Evolutionary conservation across 768 basidiomycete genomes (phyloP), one percentile per base, ranked within the genome.

Genomic region (Imleria badia): DNA sequence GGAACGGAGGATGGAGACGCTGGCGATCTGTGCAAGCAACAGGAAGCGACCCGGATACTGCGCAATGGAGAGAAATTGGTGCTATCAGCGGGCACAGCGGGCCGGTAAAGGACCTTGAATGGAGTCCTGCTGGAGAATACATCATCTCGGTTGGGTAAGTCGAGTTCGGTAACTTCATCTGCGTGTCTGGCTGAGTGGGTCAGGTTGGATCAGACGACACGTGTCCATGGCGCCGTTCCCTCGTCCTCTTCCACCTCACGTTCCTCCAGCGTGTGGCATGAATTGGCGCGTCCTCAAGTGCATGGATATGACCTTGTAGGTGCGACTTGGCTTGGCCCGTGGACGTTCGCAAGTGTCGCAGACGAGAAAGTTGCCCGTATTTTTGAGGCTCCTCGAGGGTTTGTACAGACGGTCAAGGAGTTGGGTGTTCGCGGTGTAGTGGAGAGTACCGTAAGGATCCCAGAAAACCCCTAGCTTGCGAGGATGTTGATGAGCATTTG

Each of bases 341-440:
- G 94, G 43, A 84, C 81, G 30, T 96, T 98, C 66, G 87, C 86
- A 19, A 95, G 91, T 61, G 86, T 94, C 43, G 94, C 94, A 11
- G 97, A 99, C 64, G 97, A 99, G 72, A 98, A 98, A 71, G 94
- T 98, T 12, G 84, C 85, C 13, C 83, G 97, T 39, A 84, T 98
- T 1, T 99, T 99, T 58, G 94, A 94, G 66, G 94, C 95, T 10
- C 91, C 97, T 7, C 79, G 78, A 19, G 80, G 81, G 5, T 98
- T 98, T 63, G 81, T 95, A 3, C 76, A 84, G 30, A 73, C 81
- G 12, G 66, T 87, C n/a, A 77, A 80, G 51, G 73, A 63, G 44
- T 76, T 85, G 52, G 79, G 63, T 42, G 77, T 81, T 22, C 78
- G 75, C 19, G 70, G 73, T 42, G 72, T 87, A 38, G 59, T 72